Evolutionary conservation across 2,329 filamentous ascomycete genomes (phyloP).

Genomic region (Ampelomyces quisqualis): DNA sequence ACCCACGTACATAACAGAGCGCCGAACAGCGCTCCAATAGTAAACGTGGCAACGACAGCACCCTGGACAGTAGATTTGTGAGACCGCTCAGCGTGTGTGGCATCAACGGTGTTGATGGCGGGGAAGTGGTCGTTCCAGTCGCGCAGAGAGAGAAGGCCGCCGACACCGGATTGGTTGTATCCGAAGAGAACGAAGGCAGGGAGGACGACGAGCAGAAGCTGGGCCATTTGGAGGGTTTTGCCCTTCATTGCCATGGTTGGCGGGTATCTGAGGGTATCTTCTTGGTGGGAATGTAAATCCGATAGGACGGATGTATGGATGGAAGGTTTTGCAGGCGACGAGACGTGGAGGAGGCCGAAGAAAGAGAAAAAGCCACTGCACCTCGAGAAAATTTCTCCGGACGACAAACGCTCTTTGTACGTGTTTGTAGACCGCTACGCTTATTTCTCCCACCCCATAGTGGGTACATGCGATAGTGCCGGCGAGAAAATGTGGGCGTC

Average conservation of each 20-base stretch:
- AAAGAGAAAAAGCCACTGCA: background rate
- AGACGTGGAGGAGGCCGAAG: no score
- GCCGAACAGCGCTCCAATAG: constrained; percentile 51
- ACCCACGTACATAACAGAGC: constrained; percentile 49
- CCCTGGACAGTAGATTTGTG: constrained; percentile 51
- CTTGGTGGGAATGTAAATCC: no score
- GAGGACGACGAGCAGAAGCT: constrained; percentile 43
- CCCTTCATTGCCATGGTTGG: constrained; percentile 25
- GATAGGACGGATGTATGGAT: no score
- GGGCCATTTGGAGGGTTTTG: constrained; percentile 31
- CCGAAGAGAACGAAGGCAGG: constrained; percentile 53
- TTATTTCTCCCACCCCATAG: constrained; percentile 18
- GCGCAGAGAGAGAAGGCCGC: constrained; percentile 48
- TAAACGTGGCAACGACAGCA: constrained; percentile 49
- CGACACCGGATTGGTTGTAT: constrained; percentile 56
- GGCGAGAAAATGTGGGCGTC: no score
- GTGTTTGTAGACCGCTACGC: background rate
- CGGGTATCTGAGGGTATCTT: no score
- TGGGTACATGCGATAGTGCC: background rate
- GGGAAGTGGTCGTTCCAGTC: constrained; percentile 51
- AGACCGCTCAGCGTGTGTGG: constrained; percentile 46
- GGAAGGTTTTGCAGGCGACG: no score
- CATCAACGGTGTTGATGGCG: constrained; percentile 51
- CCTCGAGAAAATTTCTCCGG: no score
- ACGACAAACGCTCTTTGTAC: background rate